These are phyloP conservation scores for Cladosporium sp. DNA, from an alignment of 2,329 filamentous ascomycete species.

Conservation along the genomic window DNA sequence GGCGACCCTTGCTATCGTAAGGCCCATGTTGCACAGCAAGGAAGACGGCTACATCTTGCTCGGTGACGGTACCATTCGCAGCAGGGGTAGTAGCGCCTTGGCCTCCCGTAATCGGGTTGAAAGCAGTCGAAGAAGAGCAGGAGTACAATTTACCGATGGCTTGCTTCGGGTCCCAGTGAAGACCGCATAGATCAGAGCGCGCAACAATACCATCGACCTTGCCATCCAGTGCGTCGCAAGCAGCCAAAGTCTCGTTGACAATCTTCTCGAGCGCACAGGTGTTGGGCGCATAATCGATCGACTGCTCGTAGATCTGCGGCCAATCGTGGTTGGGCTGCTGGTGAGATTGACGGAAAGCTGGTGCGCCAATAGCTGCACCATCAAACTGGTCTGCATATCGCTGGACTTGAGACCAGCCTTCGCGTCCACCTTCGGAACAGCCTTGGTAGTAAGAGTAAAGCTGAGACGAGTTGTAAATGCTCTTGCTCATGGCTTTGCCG, in stretches of 20 bases:
- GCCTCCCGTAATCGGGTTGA: slow-evolving; percentile 15
- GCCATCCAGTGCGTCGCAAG: slow-evolving; percentile 55
- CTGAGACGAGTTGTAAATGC: slow-evolving; percentile 35
- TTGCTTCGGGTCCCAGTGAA: slow-evolving; percentile 44
- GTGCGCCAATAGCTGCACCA: slow-evolving; percentile 44
- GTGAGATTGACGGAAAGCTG: slow-evolving; percentile 44
- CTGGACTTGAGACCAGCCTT: slow-evolving; percentile 49
- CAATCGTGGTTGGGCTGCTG: slow-evolving; percentile 46
- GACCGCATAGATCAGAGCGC: slow-evolving; percentile 45
- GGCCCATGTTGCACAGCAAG: slow-evolving; percentile 38
- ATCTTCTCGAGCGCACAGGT: slow-evolving; percentile 49
- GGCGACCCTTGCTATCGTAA: slow-evolving; percentile 36
- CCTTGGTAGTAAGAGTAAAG: slow-evolving; percentile 51
- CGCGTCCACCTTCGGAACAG: slow-evolving; percentile 52
- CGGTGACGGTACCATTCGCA: slow-evolving; percentile 32
- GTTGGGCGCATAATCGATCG: slow-evolving; percentile 39
- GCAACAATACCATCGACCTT: slow-evolving; percentile 52
- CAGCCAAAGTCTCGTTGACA: slow-evolving; percentile 51
- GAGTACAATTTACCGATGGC: slow-evolving; percentile 46
- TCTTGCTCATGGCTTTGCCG: slow-evolving; percentile 42
- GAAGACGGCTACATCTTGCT: slow-evolving; percentile 31
- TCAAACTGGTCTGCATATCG: slow-evolving; percentile 48
- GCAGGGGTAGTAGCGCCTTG: slow-evolving; percentile 20
- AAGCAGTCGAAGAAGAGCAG: slow-evolving; percentile 33
- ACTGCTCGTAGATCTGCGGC: slow-evolving; percentile 37